Evolutionary conservation across 163 green algal species (phyloP).

Genomic region (Scenedesmus sp.): DNA sequence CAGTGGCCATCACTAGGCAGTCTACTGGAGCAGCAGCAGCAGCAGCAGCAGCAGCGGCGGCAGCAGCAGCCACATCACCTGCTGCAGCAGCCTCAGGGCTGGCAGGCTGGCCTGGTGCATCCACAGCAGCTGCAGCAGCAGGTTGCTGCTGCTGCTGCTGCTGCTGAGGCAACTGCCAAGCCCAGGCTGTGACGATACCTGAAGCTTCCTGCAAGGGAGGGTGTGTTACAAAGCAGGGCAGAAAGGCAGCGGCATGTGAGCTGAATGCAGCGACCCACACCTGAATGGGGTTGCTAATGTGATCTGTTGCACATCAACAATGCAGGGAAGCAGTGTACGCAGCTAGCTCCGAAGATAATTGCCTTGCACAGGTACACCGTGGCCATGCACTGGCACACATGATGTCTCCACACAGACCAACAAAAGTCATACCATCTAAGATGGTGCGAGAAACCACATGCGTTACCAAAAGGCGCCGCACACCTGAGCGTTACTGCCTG

Average conservation of each 20-base stretch:
- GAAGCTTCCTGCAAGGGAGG: neutral
- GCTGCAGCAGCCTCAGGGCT: neutral
- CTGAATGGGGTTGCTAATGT: no score
- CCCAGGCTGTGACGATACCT: neutral
- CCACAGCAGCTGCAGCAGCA: neutral
- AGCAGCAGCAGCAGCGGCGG: neutral
- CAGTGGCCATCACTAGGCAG: neutral
- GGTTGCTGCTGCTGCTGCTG: neutral
- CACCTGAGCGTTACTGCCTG: neutral
- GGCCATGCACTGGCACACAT: no score
- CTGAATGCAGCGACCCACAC: no score
- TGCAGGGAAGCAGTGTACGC: no score
- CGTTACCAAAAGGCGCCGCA: no score
- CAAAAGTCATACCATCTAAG: no score
- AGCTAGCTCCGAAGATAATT: no score
- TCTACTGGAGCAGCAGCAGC: neutral
- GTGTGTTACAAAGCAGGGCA: neutral
- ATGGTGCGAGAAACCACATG: no score
- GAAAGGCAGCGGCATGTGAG: neutral
- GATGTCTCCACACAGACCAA: no score
- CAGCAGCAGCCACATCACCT: neutral
- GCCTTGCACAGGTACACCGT: no score
- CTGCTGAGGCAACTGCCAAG: neutral
- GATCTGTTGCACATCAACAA: no score
- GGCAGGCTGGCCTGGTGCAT: neutral